These are phyloP conservation scores for Litchi chinensis DNA, from an alignment of 345 rosid genomes.

Conservation along the genomic window DNA sequence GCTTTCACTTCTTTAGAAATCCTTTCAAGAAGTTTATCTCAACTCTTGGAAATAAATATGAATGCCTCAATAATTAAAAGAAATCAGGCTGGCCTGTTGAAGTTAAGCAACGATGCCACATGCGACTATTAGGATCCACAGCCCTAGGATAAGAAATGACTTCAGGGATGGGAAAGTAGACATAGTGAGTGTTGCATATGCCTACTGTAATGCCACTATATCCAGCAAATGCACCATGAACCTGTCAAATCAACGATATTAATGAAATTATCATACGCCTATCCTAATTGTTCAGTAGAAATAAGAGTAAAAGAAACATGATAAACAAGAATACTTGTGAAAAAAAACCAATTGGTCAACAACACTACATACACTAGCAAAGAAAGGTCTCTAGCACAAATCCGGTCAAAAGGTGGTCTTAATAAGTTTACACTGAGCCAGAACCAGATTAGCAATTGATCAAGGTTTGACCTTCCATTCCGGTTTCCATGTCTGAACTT, in stretches of 20 bases:
- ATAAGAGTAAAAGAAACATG: not conserved
- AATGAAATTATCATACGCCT: not conserved
- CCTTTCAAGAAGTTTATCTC: conserved; percentile 6
- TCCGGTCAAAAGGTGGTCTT: not conserved
- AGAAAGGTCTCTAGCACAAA: not conserved
- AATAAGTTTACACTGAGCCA: not conserved
- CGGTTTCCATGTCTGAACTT: too few species aligned
- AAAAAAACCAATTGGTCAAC: not conserved
- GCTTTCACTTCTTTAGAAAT: not conserved
- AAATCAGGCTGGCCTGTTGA: conserved; percentile 99
- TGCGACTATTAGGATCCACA: conserved; percentile 93
- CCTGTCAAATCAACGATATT: conserved; percentile 48
- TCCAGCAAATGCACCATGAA: conserved; percentile 97
- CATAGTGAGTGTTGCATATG: conserved; percentile 94
- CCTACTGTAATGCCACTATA: conserved; percentile 95
- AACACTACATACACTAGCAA: not conserved
- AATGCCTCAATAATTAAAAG: conserved; percentile 28
- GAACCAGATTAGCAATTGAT: too few species aligned
- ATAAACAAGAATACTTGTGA: not conserved
- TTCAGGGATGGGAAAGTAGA: conserved; percentile 91
- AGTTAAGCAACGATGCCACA: conserved; percentile 99
- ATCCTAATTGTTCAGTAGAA: not conserved
- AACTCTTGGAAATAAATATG: conserved; percentile 21
- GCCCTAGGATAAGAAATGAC: conserved; percentile 84
- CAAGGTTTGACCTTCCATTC: too few species aligned